phyloP scores from a whole-genome alignment of 73 alveolate species.

The Tetrahymena borealis region DNA sequence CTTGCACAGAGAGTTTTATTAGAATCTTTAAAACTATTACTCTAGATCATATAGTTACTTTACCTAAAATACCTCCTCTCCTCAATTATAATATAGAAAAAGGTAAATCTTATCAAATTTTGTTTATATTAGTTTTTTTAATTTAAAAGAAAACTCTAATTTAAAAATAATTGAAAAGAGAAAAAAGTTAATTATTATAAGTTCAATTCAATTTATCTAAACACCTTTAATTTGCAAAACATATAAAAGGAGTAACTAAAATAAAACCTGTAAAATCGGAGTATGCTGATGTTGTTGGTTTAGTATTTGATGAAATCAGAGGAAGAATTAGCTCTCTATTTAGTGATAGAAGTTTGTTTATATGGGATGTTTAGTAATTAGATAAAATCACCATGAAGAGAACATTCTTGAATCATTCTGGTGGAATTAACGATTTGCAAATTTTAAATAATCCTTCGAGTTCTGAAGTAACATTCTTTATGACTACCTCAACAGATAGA shows the following conservation, averaged over 20 bases:
- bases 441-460: conserved; percentile 37
- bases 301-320: conserved; percentile 58
- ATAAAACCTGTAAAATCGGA: conserved; percentile 31
- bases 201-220: no score
- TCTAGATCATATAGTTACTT: conserved; percentile 77
- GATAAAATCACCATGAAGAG: conserved; percentile 66
- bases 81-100: conserved; percentile 78
- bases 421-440: conserved; percentile 66
- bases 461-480: conserved; percentile 60
- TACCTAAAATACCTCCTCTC: conserved; percentile 93
- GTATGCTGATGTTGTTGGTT: conserved; percentile 78
- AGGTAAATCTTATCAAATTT: conserved; percentile 46
- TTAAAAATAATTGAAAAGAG: no score
- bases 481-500: conserved; percentile 69
- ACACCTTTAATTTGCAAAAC: no score
- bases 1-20: conserved; percentile 90
- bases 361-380: conserved; percentile 81
- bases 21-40: conserved; percentile 74
- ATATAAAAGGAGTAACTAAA: conserved; percentile 33
- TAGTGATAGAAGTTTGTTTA: conserved; percentile 89
- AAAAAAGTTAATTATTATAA: no score
- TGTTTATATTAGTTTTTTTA: conserved; percentile 7
- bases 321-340: conserved; percentile 64
- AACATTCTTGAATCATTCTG: conserved; percentile 75
- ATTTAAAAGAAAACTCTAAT: conserved; percentile 48